Percentiles rank a stretch among this genome's conserved stretches.
phyloP scores from a whole-genome alignment of 2,329 filamentous ascomycete species.

The Pseudogymnoascus sp. region DNA sequence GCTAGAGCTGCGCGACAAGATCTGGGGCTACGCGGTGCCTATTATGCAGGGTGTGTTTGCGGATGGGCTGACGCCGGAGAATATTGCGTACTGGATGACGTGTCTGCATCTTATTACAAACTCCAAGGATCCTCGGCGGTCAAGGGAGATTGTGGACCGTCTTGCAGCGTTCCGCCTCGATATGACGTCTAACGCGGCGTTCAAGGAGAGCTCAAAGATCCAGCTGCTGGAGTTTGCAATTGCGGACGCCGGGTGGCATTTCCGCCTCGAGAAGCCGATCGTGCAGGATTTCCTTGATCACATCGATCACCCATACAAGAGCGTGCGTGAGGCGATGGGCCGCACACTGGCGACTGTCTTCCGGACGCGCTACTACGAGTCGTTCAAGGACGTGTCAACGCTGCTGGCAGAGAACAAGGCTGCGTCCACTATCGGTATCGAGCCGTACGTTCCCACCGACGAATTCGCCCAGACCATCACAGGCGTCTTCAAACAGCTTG shows the following conservation, averaged over 20 bases:
- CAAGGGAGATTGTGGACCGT: slow-evolving; percentile 77
- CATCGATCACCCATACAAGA: slow-evolving; percentile 96
- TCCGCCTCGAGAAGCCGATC: slow-evolving; percentile 81
- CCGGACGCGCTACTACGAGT: slow-evolving; percentile 88
- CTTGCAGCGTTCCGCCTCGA: slow-evolving; percentile 82
- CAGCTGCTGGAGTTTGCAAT: slow-evolving; percentile 83
- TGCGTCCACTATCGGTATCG: slow-evolving; percentile 73
- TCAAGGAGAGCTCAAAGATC: slow-evolving; percentile 97
- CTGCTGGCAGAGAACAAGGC: slow-evolving; percentile 73
- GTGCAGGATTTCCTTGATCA: slow-evolving; percentile 82
- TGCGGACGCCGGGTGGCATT: slow-evolving; percentile 89
- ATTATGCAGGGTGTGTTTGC: slow-evolving; percentile 78
- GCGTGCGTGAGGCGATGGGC: slow-evolving; percentile 90
- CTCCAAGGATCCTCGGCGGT: slow-evolving; percentile 79
- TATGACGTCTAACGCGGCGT: slow-evolving; percentile 91
- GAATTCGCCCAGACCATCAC: slow-evolving; percentile 67
- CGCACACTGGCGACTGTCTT: slow-evolving; percentile 82
- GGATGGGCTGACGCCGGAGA: slow-evolving; percentile 92
- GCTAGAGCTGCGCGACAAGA: slow-evolving; percentile 61
- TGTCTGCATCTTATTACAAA: slow-evolving; percentile 86
- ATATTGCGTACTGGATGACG: slow-evolving; percentile 88
- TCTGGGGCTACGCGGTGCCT: slow-evolving; percentile 88
- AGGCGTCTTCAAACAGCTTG: slow-evolving; percentile 70
- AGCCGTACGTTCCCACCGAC: slow-evolving; percentile 70
- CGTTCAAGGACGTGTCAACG: slow-evolving; percentile 69